These are phyloP conservation scores for Crataegus laevigata DNA, from an alignment of 306 rosid genomes.

Conservation along the genomic window DNA sequence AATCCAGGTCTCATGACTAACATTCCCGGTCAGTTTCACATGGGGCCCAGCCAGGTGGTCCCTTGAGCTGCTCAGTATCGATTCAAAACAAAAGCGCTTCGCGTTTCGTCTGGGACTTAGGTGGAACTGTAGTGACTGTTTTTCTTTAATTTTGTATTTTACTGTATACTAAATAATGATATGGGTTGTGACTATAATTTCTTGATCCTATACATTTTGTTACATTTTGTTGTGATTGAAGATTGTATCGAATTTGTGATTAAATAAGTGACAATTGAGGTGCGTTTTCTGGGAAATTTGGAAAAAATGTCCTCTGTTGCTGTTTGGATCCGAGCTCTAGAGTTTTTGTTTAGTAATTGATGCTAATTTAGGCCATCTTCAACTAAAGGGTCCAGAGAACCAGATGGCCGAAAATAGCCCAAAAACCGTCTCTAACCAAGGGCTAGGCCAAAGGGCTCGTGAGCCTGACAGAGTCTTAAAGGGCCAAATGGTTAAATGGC, in stretches of 20 bases:
- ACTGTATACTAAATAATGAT: not conserved
- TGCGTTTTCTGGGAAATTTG: not conserved
- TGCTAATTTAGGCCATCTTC: too few species aligned
- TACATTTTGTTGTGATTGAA: not conserved
- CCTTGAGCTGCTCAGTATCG: constrained; percentile 73
- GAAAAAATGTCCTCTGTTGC: too few species aligned
- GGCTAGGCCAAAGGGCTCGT: too few species aligned
- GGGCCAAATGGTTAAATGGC: too few species aligned
- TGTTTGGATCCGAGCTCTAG: not conserved
- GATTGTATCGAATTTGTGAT: not conserved
- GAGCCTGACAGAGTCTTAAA: too few species aligned
- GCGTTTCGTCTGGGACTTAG: constrained; percentile 31
- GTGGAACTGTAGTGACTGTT: too few species aligned
- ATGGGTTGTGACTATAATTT: not conserved
- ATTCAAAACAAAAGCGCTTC: constrained; percentile 71
- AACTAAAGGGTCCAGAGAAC: too few species aligned
- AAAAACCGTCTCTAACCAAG: too few species aligned
- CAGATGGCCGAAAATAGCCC: too few species aligned
- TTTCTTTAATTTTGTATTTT: not conserved
- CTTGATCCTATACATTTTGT: not conserved
- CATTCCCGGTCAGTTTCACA: constrained; percentile 62
- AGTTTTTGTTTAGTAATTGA: not conserved
- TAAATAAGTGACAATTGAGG: not conserved
- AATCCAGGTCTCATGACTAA: constrained; percentile 63
- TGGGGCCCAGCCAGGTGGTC: constrained; percentile 94